Base-by-base conservation (phyloP, 139 green algal genomes). In the Helicosporidium sp. region DNA sequence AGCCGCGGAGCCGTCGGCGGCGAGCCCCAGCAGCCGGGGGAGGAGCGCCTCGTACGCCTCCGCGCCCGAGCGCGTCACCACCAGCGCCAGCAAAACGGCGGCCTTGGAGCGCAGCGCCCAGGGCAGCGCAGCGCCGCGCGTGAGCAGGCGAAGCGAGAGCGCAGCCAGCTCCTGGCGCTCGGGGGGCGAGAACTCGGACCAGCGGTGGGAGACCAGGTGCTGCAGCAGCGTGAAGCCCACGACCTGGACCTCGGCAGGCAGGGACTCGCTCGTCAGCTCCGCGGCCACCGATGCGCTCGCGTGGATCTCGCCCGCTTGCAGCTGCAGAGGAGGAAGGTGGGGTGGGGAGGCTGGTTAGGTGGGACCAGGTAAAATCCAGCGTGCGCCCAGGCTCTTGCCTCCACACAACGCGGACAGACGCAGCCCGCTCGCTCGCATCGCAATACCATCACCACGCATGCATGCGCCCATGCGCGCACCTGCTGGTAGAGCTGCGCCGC, bases 101-200 rank as follows among this genome's bases (percentile, higher is more conserved):
- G 75, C 69, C 49, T 85, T 85, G 45, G 48, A 69, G 16, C 74
- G 68, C 4, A 83, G 52, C 3, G 74, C 60, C 65, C 67, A 81
- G 0, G 23, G 41, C 17, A 25, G 39, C 3, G 35, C 24, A 3
- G 35, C 40, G 13, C 54, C 51, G 16, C 53, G 42, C 15, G 15
- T 10, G 20, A n/a, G 24, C 16, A 10, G 42, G 12, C 20, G 20
- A 26, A 19, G 3, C 19, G 42, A 15, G 20, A n/a, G n/a, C 20
- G 22, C 23, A 7, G 15, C n/a, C 4, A 13, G 41, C 19, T 2
- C 12, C 19, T 25, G 17, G 19, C 26, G 27, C 15, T 26, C 44
- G 5, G 10, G 26, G 26, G 15, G 23, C 41, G 18, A 23, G 6
- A 33, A 35, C 24, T 24, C 43, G 23, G 15, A 6, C 10, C 24